Evolutionary conservation across 2,329 filamentous ascomycete species (phyloP).

Genomic region (Aureobasidium mangrovei): DNA sequence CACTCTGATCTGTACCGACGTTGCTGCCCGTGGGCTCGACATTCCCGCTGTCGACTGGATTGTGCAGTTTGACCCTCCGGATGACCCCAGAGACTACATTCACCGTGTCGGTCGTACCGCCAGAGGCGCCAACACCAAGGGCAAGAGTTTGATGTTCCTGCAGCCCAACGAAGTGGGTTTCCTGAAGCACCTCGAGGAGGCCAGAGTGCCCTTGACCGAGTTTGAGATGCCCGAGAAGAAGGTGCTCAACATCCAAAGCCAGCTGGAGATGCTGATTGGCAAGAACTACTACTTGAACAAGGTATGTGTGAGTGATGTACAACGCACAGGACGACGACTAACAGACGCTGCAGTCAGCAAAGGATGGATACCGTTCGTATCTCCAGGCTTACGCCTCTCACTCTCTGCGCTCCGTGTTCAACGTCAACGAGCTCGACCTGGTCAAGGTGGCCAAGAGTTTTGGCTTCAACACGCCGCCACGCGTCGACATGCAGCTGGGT

Average conservation of each 20-base stretch:
- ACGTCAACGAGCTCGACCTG: constrained; percentile 72
- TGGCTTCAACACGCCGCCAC: constrained; percentile 66
- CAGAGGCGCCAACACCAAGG: constrained; percentile 71
- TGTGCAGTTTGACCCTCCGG: constrained; percentile 76
- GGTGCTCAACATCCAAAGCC: constrained; percentile 68
- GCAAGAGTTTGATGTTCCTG: constrained; percentile 84
- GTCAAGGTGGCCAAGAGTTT: constrained; percentile 79
- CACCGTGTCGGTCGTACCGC: constrained; percentile 95
- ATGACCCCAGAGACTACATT: constrained; percentile 63
- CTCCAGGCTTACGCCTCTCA: constrained; percentile 91
- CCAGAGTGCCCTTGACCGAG: constrained; percentile 86
- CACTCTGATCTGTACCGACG: constrained; percentile 90
- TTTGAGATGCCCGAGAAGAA: constrained; percentile 92
- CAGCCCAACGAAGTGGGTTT: constrained; percentile 90
- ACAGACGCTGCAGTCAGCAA: constrained; percentile 43
- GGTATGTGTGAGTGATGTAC: constrained; percentile 31
- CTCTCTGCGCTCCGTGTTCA: constrained; percentile 72
- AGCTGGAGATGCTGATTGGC: constrained; percentile 86
- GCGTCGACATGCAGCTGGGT: constrained; percentile 70
- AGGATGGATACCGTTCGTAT: constrained; percentile 76
- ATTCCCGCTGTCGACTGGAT: constrained; percentile 96
- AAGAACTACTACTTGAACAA: constrained; percentile 98
- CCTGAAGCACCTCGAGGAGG: constrained; percentile 80
- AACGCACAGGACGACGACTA: neutral
- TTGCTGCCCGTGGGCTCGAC: constrained; percentile 88